Evolutionary conservation across 2,329 filamentous ascomycete species (phyloP).

Genomic region (Exutisphaerella laricina): DNA sequence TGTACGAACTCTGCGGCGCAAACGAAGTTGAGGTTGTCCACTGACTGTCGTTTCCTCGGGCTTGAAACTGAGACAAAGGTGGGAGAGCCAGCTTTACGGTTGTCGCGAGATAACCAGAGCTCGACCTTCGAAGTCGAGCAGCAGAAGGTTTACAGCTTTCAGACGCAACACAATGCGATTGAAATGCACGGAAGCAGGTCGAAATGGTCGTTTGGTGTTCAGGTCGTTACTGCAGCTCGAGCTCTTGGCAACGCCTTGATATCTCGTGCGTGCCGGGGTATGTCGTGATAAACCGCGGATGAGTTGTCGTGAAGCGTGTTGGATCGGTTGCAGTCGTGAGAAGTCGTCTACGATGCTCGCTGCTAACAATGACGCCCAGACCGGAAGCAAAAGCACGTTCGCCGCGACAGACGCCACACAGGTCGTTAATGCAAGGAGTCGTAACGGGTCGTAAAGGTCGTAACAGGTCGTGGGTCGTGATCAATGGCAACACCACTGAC

Average conservation of each 20-base stretch:
- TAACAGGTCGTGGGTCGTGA: slow-evolving; percentile 31
- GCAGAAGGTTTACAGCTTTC: not conserved
- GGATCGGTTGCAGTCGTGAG: slow-evolving; percentile 17
- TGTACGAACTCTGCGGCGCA: slow-evolving; percentile 60
- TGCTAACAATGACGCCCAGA: slow-evolving; percentile 24
- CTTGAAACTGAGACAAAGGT: slow-evolving; percentile 76
- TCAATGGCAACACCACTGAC: slow-evolving; percentile 28
- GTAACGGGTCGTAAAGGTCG: slow-evolving; percentile 32
- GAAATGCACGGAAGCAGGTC: not conserved
- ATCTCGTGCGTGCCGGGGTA: slow-evolving; percentile 1
- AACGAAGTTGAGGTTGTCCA: slow-evolving; percentile 64
- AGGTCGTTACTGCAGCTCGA: not conserved
- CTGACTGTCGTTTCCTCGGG: slow-evolving; percentile 67
- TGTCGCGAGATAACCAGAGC: slow-evolving; percentile 11
- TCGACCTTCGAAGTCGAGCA: slow-evolving; percentile 19
- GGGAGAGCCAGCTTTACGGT: slow-evolving; percentile 94
- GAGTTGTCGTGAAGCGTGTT: slow-evolving; percentile 8
- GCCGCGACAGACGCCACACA: slow-evolving; percentile 27
- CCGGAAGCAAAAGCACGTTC: slow-evolving; percentile 21
- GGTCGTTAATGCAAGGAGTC: slow-evolving; percentile 33
- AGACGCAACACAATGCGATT: not conserved
- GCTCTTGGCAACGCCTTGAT: not conserved
- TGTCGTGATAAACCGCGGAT: slow-evolving; percentile 8
- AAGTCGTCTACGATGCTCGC: slow-evolving; percentile 22
- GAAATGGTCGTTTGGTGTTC: slow-evolving; percentile 1